Conservation (phyloP, 1,284 basidiomycete genomes). For the Papiliotrema nemorosa region DNA sequence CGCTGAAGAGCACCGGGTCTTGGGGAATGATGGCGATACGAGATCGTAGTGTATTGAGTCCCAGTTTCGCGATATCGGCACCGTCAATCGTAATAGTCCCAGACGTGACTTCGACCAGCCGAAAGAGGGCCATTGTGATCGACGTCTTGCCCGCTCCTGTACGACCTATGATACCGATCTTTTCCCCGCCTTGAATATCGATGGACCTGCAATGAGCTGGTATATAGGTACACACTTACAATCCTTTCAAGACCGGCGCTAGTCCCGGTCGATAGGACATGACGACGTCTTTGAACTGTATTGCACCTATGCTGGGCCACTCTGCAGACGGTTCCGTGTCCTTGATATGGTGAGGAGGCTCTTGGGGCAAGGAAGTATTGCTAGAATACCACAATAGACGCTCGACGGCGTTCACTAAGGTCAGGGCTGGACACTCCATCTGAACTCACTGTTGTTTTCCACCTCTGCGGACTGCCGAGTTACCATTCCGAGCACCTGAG, state of each 20-base stretch:
- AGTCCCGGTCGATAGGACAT: slow-evolving; percentile 40
- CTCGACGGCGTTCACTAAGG: too few relatives aligned
- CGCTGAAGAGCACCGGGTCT: slow-evolving; percentile 40
- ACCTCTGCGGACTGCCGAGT: too few relatives aligned
- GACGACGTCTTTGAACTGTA: slow-evolving; percentile 40
- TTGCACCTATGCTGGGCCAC: slow-evolving; percentile 36
- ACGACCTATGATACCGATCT: slow-evolving; percentile 65
- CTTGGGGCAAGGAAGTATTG: too few relatives aligned
- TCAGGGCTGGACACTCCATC: too few relatives aligned
- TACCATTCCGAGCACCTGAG: too few relatives aligned
- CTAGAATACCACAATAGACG: too few relatives aligned
- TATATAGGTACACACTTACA: too few relatives aligned
- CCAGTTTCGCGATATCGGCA: slow-evolving; percentile 55
- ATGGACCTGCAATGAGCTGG: too few relatives aligned
- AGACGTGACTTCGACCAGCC: slow-evolving; percentile 58
- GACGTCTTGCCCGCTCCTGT: slow-evolving; percentile 61
- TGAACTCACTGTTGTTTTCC: too few relatives aligned
- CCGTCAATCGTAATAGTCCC: slow-evolving; percentile 68
- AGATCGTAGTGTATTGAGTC: slow-evolving; percentile 57
- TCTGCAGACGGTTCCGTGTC: too few relatives aligned
- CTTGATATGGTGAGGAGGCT: too few relatives aligned
- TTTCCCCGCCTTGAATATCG: slow-evolving; percentile 34
- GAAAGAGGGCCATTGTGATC: slow-evolving; percentile 63
- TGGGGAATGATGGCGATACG: slow-evolving; percentile 63
- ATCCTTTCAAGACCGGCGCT: slow-evolving; percentile 37